Evolutionary conservation across 2,329 filamentous ascomycete species (phyloP), one percentile per base, ranked within the genome.

Genomic region (Penicillium griseofulvum): DNA sequence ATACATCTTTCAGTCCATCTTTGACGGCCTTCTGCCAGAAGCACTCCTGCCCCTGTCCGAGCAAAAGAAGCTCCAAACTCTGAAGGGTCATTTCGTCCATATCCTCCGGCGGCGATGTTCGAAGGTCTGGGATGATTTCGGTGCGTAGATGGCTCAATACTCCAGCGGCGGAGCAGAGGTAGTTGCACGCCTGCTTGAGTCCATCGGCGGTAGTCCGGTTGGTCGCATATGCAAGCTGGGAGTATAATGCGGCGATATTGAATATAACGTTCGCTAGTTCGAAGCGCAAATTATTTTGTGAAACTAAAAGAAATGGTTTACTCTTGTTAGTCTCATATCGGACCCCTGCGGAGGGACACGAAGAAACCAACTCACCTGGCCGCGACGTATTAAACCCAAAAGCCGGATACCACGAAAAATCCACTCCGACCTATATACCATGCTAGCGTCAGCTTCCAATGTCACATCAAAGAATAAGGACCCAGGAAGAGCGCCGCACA

Each of bases 21-120:
- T 95, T 92, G 55, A 96, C 92, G 0, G 94, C 93, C 71, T 96
- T 97, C 65, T 94, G 89, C 94, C 94, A 99, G 74, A 94, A 97
- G 71, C 92, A 97, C 76, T 99, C 94, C 70, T 99, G 94, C 28
- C 89, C 92, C 71, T 99, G 91, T 1, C 92, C 93, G 10, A 99
- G 81, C 71, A 96, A 85, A 29, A 99, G 81, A 71, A 93, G 85
- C 64, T 89, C 84, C 43, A 97, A 76, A 49, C 90, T 90, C 65
- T 93, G 89, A 45, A 99, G 80, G 0, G 92, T 97, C 67, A 89
- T 83, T 48, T 85, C 82, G 66, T 99, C 94, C 91, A 99, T 96
- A 70, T 99, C 94, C 70, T 97, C 94, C 1, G 94, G 92, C 0
- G 92, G 90, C 14, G 88, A 85, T 2, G 89, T 83, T 55, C 91